phyloP scores from a whole-genome alignment of 768 basidiomycete species.

The Russula ochroleuca region DNA sequence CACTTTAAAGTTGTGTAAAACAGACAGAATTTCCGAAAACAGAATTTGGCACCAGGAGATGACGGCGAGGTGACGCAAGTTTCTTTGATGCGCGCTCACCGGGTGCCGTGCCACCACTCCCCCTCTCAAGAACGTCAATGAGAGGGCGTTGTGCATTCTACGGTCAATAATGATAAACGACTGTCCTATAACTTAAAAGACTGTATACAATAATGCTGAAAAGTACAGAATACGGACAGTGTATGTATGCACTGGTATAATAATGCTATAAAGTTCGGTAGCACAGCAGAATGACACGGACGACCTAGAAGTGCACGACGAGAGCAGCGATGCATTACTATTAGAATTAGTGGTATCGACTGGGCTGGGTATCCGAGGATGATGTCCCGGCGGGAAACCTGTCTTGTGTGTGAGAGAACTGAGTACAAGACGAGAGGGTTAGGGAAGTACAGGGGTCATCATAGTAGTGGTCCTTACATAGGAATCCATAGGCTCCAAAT shows the following conservation, averaged over 20 bases:
- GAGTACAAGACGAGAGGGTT: slow-evolving; percentile 2
- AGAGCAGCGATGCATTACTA: slow-evolving; percentile 33
- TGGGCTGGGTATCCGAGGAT: slow-evolving; percentile 44
- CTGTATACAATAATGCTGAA: slow-evolving; percentile 24
- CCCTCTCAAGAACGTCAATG: neutral
- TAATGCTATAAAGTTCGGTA: slow-evolving; percentile 20
- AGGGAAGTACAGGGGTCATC: slow-evolving; percentile 2
- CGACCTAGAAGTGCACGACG: slow-evolving; percentile 19
- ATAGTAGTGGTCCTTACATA: slow-evolving; percentile 48
- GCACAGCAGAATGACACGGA: slow-evolving; percentile 23
- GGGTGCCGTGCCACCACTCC: neutral
- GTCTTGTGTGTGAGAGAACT: slow-evolving; percentile 44
- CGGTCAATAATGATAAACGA: slow-evolving; percentile 5
- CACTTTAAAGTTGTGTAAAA: slow-evolving; percentile 8
- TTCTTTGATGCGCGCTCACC: slow-evolving; percentile 23
- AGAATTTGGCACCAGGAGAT: slow-evolving; percentile 15
- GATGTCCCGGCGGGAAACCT: slow-evolving; percentile 46
- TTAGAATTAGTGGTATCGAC: slow-evolving; percentile 49
- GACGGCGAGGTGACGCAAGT: slow-evolving; percentile 2
- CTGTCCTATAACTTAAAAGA: slow-evolving; percentile 16
- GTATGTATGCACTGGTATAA: slow-evolving; percentile 22
- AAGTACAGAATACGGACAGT: slow-evolving; percentile 22
- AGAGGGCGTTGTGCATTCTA: neutral
- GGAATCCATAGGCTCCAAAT: slow-evolving; percentile 54
- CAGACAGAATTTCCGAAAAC: slow-evolving; percentile 2